These are phyloP conservation scores for Candida glucosophila DNA, from an alignment of 1,139 yeast species.

Conservation along the genomic window DNA sequence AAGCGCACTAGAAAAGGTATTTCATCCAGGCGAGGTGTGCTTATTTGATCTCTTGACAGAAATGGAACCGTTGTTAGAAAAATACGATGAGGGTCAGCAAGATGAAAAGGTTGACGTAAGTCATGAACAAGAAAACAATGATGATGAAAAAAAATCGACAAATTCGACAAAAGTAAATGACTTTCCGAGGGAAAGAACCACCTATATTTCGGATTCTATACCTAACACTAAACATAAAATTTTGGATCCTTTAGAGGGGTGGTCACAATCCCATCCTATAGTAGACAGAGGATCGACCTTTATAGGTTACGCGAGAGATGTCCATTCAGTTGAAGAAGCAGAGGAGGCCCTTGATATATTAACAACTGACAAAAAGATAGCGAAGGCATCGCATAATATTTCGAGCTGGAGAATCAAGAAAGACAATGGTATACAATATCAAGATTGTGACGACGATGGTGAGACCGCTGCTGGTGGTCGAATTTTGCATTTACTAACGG, in stretches of 20 bases:
- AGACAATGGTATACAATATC: slow-evolving; percentile 45
- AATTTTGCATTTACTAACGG: slow-evolving; percentile 67
- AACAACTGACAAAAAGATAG: slow-evolving; percentile 55
- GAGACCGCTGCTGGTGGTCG: slow-evolving; percentile 95
- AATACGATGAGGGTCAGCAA: slow-evolving; percentile 11
- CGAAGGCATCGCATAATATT: slow-evolving; percentile 72
- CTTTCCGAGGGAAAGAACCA: no score
- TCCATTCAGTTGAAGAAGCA: slow-evolving; percentile 59
- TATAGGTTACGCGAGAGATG: slow-evolving; percentile 64
- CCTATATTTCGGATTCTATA: no score
- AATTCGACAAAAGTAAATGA: no score
- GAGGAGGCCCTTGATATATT: slow-evolving; percentile 40
- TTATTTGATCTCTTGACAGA: slow-evolving; percentile 72
- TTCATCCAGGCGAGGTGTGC: slow-evolving; percentile 56
- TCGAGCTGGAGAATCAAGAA: slow-evolving; percentile 73
- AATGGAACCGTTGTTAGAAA: slow-evolving; percentile 42
- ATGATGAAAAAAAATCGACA: slow-evolving; percentile 1
- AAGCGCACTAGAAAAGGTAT: slow-evolving; percentile 43
- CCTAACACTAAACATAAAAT: slow-evolving; percentile 1
- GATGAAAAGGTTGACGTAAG: no score
- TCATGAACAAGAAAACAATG: no score
- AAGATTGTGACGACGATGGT: slow-evolving; percentile 95
- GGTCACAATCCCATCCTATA: slow-evolving; percentile 73
- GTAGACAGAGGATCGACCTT: slow-evolving; percentile 81
- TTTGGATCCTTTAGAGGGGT: slow-evolving; percentile 48